Evolutionary conservation across 495 filamentous ascomycete species (phyloP).

Genomic region (Podospora anserina): DNA sequence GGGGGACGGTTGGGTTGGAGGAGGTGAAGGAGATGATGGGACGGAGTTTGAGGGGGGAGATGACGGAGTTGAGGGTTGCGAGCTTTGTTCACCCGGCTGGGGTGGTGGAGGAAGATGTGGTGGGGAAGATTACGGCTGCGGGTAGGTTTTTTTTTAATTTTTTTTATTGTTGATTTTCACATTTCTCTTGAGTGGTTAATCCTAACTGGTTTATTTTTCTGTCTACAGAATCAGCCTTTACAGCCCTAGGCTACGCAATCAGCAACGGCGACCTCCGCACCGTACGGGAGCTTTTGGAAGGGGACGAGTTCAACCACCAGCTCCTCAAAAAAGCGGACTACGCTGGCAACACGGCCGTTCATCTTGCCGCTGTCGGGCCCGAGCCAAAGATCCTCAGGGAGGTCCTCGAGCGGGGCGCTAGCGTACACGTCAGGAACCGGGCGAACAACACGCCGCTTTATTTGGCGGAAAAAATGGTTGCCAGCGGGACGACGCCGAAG

Average conservation of each 20-base stretch:
- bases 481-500: constrained; percentile 31
- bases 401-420: constrained; percentile 73
- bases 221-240: constrained; percentile 54
- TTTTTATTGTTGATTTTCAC: constrained; percentile 24
- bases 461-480: constrained; percentile 56
- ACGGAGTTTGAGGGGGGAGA: constrained; percentile 73
- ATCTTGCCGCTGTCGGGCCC: constrained; percentile 54
- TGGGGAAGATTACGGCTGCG: constrained; percentile 34
- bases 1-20: constrained; percentile 48
- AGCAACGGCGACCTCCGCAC: constrained; percentile 64
- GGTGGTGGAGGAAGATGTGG: constrained; percentile 34
- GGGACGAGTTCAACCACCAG: constrained; percentile 54
- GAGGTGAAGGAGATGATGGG: constrained; percentile 72
- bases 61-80: constrained; percentile 65
- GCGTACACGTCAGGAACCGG: constrained; percentile 80
- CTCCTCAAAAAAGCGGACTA: constrained; percentile 80
- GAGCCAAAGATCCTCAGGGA: constrained; percentile 60
- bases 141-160: constrained; percentile 25
- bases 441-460: constrained; percentile 79
- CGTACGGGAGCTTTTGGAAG: constrained; percentile 62
- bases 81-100: constrained; percentile 70
- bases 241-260: constrained; percentile 78
- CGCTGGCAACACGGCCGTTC: constrained; percentile 80
- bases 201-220: constrained; percentile 8
- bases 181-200: constrained; percentile 7